Base-by-base conservation (phyloP, 805 yeast species). In the Alloascoidea hylecoeti region DNA sequence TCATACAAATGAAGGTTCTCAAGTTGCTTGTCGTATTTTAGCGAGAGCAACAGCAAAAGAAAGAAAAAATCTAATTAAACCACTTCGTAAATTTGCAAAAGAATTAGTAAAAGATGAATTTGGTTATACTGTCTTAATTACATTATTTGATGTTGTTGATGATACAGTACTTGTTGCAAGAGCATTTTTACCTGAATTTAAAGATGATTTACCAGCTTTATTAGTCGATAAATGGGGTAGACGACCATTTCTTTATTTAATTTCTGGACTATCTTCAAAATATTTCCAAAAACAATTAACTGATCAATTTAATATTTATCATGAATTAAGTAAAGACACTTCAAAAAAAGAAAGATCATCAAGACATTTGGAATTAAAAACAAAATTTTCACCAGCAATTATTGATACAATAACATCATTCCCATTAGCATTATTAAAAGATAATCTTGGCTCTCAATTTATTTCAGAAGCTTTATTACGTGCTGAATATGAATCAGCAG, bases 1-100 rank as follows among this genome's bases (percentile, higher is more conserved):
- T 19, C 98, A 89, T 56, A 89, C 98, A 0, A 78, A 78, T 39
- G 96, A 88, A 56, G 98, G 98, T 47, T 64, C 89, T 36, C 94
- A 84, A 49, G 96, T 86, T 42, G 96, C 96, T 1, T 75, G 82
- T 49, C 70, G 76, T 18, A 66, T 83, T 44, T 68, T 89, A 42
- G 83, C 95, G 1, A 67, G 69, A 40, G 89, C 96, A 23, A 80
- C 66, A 45, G 96, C 97, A 17, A 89, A 89, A 62, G 96, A 89
- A 61, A 78, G 96, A 65, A 89, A 88, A 60, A 54, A 56, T 37
- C 72, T 89, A 40, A 64, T 88, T 44, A 82, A 71, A 58, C 55
- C 78, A 13, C 69, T 89, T 56, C 82, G 78, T 52, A 70, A 70
- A 19, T 95, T 85, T 58, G 79, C 77, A n/a, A 63, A 67, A 35